Conservation (phyloP, 495 filamentous ascomycete genomes). For the Aeminium ludgeri region DNA sequence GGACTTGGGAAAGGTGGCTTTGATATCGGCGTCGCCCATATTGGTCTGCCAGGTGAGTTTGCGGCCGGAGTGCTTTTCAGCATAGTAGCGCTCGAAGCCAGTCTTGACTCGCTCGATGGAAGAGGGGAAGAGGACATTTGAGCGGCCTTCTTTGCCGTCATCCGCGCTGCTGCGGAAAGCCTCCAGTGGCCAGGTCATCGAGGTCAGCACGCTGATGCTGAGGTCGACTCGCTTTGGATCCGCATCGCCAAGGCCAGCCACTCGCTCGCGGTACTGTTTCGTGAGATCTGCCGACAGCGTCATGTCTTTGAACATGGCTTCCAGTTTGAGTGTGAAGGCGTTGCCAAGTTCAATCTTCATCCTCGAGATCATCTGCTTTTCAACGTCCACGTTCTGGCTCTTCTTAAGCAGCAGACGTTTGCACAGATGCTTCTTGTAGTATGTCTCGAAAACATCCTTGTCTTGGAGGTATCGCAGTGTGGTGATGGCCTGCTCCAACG, state of each 20-base stretch:
- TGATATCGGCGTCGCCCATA: constrained; percentile 77
- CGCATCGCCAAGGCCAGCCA: constrained; percentile 42
- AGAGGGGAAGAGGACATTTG: constrained; percentile 48
- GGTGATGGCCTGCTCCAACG: constrained; percentile 80
- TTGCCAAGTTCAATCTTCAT: constrained; percentile 95
- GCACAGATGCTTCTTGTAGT: constrained; percentile 95
- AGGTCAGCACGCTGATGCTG: constrained; percentile 69
- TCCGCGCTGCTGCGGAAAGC: constrained; percentile 49
- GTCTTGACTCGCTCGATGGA: constrained; percentile 62
- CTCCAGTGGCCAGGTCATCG: constrained; percentile 86
- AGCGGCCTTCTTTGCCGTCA: constrained; percentile 23
- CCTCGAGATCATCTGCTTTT: constrained; percentile 87
- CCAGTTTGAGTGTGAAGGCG: constrained; percentile 77
- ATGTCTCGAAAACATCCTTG: constrained; percentile 90
- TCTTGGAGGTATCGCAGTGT: constrained; percentile 74
- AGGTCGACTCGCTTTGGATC: constrained; percentile 60
- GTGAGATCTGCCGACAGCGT: constrained; percentile 74
- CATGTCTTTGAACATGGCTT: constrained; percentile 99
- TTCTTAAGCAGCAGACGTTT: constrained; percentile 71
- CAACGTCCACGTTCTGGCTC: constrained; percentile 71
- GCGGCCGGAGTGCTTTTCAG: constrained; percentile 69
- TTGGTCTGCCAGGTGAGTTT: constrained; percentile 69
- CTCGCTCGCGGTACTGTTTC: constrained; percentile 51
- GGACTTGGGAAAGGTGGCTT: constrained; percentile 55
- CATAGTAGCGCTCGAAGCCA: constrained; percentile 82